Conservation (phyloP, 2,329 filamentous ascomycete species). For the Xylariaceae sp. region DNA sequence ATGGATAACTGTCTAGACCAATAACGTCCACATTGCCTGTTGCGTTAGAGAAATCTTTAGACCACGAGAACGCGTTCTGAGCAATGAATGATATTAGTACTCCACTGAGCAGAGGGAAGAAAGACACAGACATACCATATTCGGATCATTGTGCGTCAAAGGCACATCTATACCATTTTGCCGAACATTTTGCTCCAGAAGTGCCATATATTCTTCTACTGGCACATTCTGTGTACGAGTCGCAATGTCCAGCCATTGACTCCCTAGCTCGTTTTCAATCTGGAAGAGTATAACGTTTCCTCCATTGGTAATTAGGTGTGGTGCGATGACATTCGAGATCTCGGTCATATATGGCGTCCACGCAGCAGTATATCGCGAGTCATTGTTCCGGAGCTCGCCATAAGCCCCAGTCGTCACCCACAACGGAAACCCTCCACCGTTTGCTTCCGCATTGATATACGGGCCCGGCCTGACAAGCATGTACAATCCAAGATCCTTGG, state of each 20-base stretch:
- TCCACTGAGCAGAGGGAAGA: too few relatives aligned
- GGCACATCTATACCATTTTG: conserved; percentile 56
- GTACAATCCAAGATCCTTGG: conserved; percentile 51
- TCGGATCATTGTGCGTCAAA: conserved; percentile 56
- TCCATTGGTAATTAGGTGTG: conserved; percentile 54
- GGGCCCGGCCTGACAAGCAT: conserved; percentile 55
- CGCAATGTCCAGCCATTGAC: conserved; percentile 39
- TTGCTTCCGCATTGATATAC: conserved; percentile 62
- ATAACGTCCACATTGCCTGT: conserved; percentile 53
- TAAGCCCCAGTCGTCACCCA: conserved; percentile 61
- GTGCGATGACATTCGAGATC: conserved; percentile 46
- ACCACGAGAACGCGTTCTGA: conserved; percentile 49
- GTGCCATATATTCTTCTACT: conserved; percentile 53
- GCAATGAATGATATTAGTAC: background rate
- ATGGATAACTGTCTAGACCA: conserved; percentile 50
- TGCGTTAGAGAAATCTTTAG: conserved; percentile 53
- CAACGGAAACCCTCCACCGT: conserved; percentile 57
- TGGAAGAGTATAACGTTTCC: conserved; percentile 54
- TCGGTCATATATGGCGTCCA: conserved; percentile 51
- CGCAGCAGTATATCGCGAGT: conserved; percentile 48
- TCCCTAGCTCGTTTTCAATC: conserved; percentile 53
- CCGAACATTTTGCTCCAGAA: conserved; percentile 50
- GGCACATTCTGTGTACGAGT: conserved; percentile 45
- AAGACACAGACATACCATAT: conserved; percentile 46
- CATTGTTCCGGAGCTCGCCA: conserved; percentile 49